phyloP scores from a whole-genome alignment of 148 eudicot species.

The Chenopodium berlandieri region DNA sequence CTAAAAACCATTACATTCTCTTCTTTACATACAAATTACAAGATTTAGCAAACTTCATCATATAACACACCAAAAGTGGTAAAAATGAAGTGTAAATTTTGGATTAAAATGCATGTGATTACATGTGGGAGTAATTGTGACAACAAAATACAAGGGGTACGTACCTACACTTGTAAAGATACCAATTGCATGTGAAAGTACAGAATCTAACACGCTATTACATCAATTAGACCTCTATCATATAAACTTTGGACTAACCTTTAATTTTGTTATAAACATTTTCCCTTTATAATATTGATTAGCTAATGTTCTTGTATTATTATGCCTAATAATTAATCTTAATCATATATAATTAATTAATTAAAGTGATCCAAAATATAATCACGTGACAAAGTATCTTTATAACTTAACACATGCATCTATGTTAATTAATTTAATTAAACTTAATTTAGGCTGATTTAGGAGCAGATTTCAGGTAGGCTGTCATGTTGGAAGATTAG shows the following conservation, averaged over 20 bases:
- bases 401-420: constrained; percentile 17
- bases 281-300: constrained; percentile 14
- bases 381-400: constrained; percentile 27
- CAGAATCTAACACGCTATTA: constrained; percentile 18
- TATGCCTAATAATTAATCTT: neutral
- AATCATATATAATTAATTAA: neutral
- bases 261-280: neutral
- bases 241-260: neutral
- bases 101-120: constrained; percentile 24
- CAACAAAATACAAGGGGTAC: constrained; percentile 14
- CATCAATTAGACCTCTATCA: constrained; percentile 10
- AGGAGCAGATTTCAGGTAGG: constrained; percentile 16
- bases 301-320: neutral
- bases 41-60: neutral
- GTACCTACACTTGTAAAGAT: constrained; percentile 34
- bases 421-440: neutral
- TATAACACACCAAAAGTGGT: neutral
- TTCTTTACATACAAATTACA: neutral
- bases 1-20: neutral
- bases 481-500: constrained; percentile 16
- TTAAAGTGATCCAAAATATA: constrained; percentile 12
- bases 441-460: constrained; percentile 16
- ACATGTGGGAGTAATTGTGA: constrained; percentile 37
- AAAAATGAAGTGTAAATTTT: constrained; percentile 9
- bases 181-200: constrained; percentile 26